phyloP scores from a whole-genome alignment of 1,284 basidiomycete genomes.

The Taiwanofungus camphoratus region DNA sequence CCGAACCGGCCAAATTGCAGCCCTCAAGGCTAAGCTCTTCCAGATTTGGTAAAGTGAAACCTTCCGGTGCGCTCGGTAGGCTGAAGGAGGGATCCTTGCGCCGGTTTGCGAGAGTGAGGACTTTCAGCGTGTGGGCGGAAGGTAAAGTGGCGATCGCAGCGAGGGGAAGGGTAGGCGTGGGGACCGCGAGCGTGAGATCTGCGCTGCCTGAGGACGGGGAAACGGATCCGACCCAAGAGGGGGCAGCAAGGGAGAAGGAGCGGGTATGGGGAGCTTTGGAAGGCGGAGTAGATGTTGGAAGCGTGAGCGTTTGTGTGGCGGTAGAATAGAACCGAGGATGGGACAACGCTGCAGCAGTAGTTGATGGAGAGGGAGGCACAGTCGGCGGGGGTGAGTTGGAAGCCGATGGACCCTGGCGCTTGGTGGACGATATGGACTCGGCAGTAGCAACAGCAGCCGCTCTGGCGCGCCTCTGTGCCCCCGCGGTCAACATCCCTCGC shows the following conservation, averaged over 20 bases:
- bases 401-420: conserved; percentile 13
- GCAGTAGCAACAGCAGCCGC: conserved; percentile 41
- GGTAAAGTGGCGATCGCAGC: conserved; percentile 51
- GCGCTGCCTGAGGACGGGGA: conserved; percentile 11
- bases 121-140: conserved; percentile 53
- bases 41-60: conserved; percentile 49
- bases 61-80: conserved; percentile 40
- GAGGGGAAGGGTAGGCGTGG: conserved; percentile 62
- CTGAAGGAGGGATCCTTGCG: conserved; percentile 58
- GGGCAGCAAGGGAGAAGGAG: conserved; percentile 52
- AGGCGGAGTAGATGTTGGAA: conserved; percentile 55
- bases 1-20: conserved; percentile 55
- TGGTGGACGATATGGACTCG: conserved; percentile 4
- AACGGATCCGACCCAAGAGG: conserved; percentile 15
- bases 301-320: conserved; percentile 48
- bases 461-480: conserved; percentile 57
- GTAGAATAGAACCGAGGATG: conserved; percentile 56
- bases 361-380: conserved; percentile 19
- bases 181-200: conserved; percentile 47
- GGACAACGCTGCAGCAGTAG: conserved; percentile 32
- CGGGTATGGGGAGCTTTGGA: conserved; percentile 47
- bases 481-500: conserved; percentile 65
- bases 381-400: conserved; percentile 13
- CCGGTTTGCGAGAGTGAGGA: conserved; percentile 58
- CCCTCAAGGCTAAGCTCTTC: conserved; percentile 70